A percentile compares a stretch with the other conserved stretches of the same genome.
Conservation (phyloP, 768 basidiomycete genomes). For the Suillus sp. region DNA sequence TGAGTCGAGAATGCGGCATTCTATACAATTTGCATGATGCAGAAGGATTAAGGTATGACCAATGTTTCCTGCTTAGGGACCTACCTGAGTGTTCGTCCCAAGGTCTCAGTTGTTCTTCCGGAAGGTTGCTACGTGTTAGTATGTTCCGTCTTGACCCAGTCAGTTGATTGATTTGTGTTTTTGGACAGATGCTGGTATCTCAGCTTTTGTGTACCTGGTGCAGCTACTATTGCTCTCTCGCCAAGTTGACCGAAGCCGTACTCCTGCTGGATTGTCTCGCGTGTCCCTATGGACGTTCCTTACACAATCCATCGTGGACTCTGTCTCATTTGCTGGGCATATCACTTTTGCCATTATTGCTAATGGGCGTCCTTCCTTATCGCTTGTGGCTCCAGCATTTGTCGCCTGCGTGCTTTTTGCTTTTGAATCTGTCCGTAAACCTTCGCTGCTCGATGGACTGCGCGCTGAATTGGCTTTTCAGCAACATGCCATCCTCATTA, state of each 20-base stretch:
- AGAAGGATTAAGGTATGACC: conserved; percentile 64
- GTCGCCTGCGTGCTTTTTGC: conserved; percentile 78
- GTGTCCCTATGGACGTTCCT: conserved; percentile 86
- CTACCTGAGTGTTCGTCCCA: conserved; percentile 4
- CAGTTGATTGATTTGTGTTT: conserved; percentile 15
- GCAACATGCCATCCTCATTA: conserved; percentile 84
- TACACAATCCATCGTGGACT: conserved; percentile 76
- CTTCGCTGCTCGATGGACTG: not conserved
- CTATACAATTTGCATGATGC: conserved; percentile 66
- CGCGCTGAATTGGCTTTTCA: conserved; percentile 31
- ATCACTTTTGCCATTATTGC: conserved; percentile 86
- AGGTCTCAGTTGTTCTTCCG: conserved; percentile 69
- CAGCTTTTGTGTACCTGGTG: conserved; percentile 64
- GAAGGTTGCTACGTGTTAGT: conserved; percentile 68
- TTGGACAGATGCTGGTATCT: conserved; percentile 67
- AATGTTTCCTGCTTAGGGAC: conserved; percentile 1
- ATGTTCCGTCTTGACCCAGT: not conserved
- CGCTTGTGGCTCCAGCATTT: conserved; percentile 83
- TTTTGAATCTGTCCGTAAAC: conserved; percentile 73
- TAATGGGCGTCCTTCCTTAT: conserved; percentile 78
- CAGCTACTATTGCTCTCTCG: conserved; percentile 70
- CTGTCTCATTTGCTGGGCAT: conserved; percentile 84
- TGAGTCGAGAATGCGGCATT: conserved; percentile 83
- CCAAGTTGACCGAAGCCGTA: conserved; percentile 75
- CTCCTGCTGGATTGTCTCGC: conserved; percentile 75